Evolutionary conservation across 2,329 filamentous ascomycete genomes (phyloP), one percentile per base, ranked within the genome.

Genomic region (Cladosporium colombiae): DNA sequence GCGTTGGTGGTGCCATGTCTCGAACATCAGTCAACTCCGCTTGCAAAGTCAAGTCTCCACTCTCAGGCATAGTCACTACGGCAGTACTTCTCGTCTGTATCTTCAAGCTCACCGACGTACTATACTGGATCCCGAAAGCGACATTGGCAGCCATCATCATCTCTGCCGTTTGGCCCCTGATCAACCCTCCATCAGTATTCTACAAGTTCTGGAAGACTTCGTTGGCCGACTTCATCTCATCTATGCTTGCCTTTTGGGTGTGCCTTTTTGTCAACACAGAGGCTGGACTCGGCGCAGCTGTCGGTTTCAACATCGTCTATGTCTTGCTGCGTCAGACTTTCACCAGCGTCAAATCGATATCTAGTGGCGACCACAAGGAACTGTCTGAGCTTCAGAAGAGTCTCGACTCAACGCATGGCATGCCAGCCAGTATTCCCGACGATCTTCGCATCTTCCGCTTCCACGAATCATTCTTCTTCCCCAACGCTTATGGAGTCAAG

Each of bases 91-190:
- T 90, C 8, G 74, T 89, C 1, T 86, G 83, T 23, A 83, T 90
- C 29, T 89, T 86, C 71, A 82, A 86, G 66, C 82, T 89, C 44
- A 67, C 65, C n/a, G 84, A 83, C 0, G 84, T 85, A 0, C 80
- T 90, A 0, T 89, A 87, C 76, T 90, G 86, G 86, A 86, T 90
- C n/a, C 88, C 88, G 0, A 88, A 88, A 70, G 82, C 87, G 0
- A 88, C 86, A 0, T 80, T 90, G 1, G 83, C 88, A 0, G 88
- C 87, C 2, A 88, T 90, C 67, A 89, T 90, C 68, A 88, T 89
- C 69, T 86, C 85, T 66, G 87, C 87, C 6, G 86, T 89, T 0
- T 85, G 85, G 76, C 85, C 87, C 46, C 79, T 89, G 7, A 85
- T 89, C 53, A 84, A 85, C 0, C 82, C 85, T 0, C 83, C 86